phyloP scores from a whole-genome alignment of 148 eudicot genomes.

The Agrostemma githago region DNA sequence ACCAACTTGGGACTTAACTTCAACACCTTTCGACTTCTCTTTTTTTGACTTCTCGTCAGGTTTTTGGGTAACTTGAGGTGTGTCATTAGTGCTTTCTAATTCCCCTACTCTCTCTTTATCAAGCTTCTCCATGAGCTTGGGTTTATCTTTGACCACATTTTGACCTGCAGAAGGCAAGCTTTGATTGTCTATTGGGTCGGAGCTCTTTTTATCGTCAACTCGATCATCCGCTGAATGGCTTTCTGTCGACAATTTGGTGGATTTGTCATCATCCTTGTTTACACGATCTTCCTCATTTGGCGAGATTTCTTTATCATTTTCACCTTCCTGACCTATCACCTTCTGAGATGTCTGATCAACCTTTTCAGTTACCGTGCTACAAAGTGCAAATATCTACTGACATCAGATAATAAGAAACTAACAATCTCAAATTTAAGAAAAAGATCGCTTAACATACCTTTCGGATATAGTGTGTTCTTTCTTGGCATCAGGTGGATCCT shows the following conservation, averaged over 20 bases:
- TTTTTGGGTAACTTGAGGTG: conserved; percentile 5
- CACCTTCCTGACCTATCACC: conserved; percentile 28
- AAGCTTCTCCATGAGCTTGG: conserved; percentile 24
- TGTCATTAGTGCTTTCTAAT: conserved; percentile 13
- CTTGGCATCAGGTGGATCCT: conserved; percentile 69
- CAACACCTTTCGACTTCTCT: conserved; percentile 12
- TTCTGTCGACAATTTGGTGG: conserved; percentile 20
- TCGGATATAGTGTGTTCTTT: conserved; percentile 40
- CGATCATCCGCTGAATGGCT: conserved; percentile 22
- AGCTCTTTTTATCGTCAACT: conserved; percentile 26
- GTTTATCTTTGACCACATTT: conserved; percentile 26
- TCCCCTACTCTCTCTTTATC: conserved; percentile 7
- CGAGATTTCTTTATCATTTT: conserved; percentile 17
- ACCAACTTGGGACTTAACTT: conserved; percentile 12
- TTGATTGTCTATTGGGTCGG: conserved; percentile 28
- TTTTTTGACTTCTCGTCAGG: conserved; percentile 9
- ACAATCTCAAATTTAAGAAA: conserved; percentile 8
- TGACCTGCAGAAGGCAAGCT: conserved; percentile 26
- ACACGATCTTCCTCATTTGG: conserved; percentile 26
- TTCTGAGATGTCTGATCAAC: conserved; percentile 36
- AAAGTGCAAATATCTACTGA: conserved; percentile 11
- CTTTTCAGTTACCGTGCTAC: conserved; percentile 48
- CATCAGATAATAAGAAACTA: conserved; percentile 8
- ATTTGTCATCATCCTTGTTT: conserved; percentile 23
- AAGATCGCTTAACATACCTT: conserved; percentile 37